Conservation (phyloP, 495 filamentous ascomycete species). For the Tuber umbilicatum region DNA sequence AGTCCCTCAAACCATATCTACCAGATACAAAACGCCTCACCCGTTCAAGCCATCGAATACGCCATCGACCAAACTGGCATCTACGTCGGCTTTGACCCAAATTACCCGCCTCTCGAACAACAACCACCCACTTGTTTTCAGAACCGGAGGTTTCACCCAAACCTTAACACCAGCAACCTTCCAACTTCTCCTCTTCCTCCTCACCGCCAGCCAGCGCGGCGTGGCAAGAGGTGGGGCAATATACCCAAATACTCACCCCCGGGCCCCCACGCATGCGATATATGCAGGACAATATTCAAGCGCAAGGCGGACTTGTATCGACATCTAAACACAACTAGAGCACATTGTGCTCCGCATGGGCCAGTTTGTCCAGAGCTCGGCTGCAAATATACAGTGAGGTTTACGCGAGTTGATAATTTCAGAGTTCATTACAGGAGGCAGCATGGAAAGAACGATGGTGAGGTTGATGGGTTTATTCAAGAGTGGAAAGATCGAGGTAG, state of each 20-base stretch:
- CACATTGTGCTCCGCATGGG: not conserved
- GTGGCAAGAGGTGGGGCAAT: rapidly evolving
- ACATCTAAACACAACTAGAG: not conserved
- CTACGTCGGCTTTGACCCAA: not conserved
- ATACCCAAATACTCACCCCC: not conserved
- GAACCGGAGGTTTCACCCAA: not conserved
- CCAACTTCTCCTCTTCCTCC: not conserved
- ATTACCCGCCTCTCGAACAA: no score
- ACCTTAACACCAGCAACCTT: not conserved
- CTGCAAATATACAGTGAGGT: not conserved
- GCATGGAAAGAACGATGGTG: not conserved
- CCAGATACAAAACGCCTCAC: not conserved
- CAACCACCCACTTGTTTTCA: not conserved
- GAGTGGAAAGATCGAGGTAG: not conserved
- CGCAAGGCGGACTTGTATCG: not conserved
- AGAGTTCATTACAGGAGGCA: not conserved
- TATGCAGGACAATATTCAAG: not conserved
- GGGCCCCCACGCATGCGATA: not conserved
- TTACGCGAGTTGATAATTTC: not conserved
- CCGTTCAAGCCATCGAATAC: not conserved
- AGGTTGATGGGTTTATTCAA: not conserved
- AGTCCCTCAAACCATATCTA: no score
- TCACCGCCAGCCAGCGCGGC: not conserved
- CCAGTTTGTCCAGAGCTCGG: not conserved
- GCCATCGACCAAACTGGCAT: not conserved